These are phyloP conservation scores for Malassezia nana DNA, from an alignment of 1,284 basidiomycete genomes.

Conservation along the genomic window DNA sequence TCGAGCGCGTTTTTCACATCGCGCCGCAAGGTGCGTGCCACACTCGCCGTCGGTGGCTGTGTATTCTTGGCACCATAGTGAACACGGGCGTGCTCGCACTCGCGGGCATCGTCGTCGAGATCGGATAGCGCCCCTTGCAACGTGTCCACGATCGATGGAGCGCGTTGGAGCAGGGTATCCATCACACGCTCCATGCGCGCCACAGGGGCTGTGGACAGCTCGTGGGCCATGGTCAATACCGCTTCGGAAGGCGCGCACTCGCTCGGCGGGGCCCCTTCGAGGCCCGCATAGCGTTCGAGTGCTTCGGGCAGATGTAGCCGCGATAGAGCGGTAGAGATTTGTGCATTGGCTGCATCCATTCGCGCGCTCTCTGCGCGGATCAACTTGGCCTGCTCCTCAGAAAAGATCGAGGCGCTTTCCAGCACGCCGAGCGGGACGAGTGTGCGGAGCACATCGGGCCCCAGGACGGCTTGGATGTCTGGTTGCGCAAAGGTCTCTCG, in stretches of 20 bases:
- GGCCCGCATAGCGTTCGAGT: slow-evolving; percentile 64
- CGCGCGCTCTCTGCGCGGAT: slow-evolving; percentile 80
- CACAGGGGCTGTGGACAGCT: background rate
- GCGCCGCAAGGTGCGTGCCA: slow-evolving; percentile 57
- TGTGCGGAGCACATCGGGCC: slow-evolving; percentile 76
- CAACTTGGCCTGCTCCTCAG: slow-evolving; percentile 96
- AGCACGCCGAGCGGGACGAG: slow-evolving; percentile 89
- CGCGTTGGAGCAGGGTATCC: slow-evolving; percentile 1
- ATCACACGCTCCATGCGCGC: slow-evolving; percentile 15
- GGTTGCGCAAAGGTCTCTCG: slow-evolving; percentile 85
- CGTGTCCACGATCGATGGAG: background rate
- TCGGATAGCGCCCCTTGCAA: slow-evolving; percentile 24
- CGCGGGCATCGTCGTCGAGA: slow-evolving; percentile 46
- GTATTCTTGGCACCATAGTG: slow-evolving; percentile 80
- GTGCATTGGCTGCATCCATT: slow-evolving; percentile 70
- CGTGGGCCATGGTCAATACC: background rate
- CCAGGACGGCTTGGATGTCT: slow-evolving; percentile 89
- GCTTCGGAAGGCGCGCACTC: slow-evolving; percentile 50
- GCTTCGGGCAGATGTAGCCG: slow-evolving; percentile 69
- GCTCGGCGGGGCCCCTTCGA: slow-evolving; percentile 51
- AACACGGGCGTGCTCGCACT: slow-evolving; percentile 52
- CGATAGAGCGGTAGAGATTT: slow-evolving; percentile 69
- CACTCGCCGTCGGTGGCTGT: slow-evolving; percentile 63
- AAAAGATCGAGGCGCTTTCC: slow-evolving; percentile 89
- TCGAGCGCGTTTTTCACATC: slow-evolving; percentile 70